Evolutionary conservation across 768 basidiomycete species (phyloP), one percentile per base, ranked within the genome.

Genomic region (Pleurotus salmoneostramineus): DNA sequence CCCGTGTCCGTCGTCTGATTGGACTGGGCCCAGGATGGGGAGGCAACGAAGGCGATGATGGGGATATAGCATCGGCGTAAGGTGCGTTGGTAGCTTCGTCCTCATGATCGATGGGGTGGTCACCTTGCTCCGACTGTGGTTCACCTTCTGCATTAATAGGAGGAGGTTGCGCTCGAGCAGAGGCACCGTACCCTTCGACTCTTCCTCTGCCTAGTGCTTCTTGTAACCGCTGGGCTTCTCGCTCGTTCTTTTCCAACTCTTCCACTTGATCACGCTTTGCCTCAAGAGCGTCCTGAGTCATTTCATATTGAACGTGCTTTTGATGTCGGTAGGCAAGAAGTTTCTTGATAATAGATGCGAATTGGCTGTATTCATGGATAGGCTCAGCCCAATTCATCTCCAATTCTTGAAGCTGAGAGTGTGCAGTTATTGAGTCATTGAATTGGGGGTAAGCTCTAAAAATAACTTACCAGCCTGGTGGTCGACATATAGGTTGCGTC

Each of bases 341-440:
- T 66, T 91, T 91, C 80, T 93, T 95, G 75, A 99, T 98, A 67
- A 98, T 95, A 15, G 81, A 77, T 10, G 91, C 93, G 69, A 98
- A 99, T 71, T 98, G 97, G 56, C 88, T 76, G 71, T 98, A 98
- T 69, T 98, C 95, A 64, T 96, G 92, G 50, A 98, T 73, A 6
- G 97, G 97, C 68, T 99, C 97, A 32, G 93, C 93, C 83, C 93
- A 97, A 66, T 87, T 89, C 69, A 93, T 87, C 70, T 98, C 96
- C 61, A 98, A 85, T 60, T 94, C 92, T 77, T 96, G 93, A 6
- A 96, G 78, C 95, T 97, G 60, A 10, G 27, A 44, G 12, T 27
- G 17, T 55, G 43, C 58, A 46, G 54, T 27, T 27, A 1, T 57
- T 36, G 52, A 61, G 33, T 36, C 14, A 57, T 34, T 46, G 61